Evolutionary conservation across 331 rosid species (phyloP).

Genomic region (Malus hybrid): DNA sequence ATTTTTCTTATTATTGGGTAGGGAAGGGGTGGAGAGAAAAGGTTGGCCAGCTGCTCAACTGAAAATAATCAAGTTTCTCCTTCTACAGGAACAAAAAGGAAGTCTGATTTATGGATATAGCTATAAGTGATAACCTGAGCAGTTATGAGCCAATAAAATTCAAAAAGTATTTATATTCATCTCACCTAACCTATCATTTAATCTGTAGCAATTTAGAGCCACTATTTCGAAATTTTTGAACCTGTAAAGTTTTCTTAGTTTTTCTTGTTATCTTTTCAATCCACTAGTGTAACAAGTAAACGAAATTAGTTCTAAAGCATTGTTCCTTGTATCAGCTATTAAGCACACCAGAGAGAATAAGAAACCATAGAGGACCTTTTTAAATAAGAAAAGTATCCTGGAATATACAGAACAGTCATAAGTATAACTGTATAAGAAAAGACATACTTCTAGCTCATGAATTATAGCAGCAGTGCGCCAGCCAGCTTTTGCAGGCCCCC

Average conservation of each 20-base stretch:
- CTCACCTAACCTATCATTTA: no score
- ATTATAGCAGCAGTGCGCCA: constrained; percentile 99
- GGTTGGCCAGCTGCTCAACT: background rate
- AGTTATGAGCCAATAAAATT: background rate
- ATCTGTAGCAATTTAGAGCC: no score
- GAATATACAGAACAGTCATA: background rate
- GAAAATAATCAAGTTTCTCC: background rate
- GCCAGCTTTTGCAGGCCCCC: constrained; percentile 96
- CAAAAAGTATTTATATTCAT: background rate
- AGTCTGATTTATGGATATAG: background rate
- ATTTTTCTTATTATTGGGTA: background rate
- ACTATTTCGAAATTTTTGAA: no score
- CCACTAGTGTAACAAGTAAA: no score
- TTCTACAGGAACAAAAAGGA: background rate
- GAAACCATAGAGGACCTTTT: background rate
- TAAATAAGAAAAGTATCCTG: background rate
- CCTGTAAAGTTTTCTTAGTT: no score
- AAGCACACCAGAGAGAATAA: background rate
- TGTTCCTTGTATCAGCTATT: background rate
- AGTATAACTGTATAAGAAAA: background rate
- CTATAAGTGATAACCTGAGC: background rate
- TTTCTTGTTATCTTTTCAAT: no score
- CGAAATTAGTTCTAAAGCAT: background rate
- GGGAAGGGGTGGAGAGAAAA: background rate
- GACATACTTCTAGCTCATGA: constrained; percentile 74